Evolutionary conservation across 1,284 basidiomycete genomes (phyloP).

Genomic region (Thelephora terrestris): DNA sequence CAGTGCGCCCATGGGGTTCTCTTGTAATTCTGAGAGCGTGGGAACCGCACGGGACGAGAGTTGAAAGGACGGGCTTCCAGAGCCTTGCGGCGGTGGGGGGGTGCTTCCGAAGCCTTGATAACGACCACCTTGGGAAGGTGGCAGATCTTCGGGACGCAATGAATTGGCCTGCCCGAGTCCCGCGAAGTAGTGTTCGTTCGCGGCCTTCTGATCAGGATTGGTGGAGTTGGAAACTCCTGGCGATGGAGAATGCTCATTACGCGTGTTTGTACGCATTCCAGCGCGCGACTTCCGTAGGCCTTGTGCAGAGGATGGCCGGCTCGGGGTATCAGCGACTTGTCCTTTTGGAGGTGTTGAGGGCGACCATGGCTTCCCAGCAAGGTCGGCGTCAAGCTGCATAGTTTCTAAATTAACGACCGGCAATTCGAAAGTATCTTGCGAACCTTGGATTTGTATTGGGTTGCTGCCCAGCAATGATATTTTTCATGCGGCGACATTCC

Average conservation of each 20-base stretch:
- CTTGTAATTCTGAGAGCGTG: conserved; percentile 61
- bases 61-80: conserved; percentile 48
- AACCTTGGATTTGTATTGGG: conserved; percentile 85
- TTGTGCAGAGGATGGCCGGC: conserved; percentile 54
- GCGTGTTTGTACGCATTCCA: conserved; percentile 41
- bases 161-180: conserved; percentile 66
- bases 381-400: conserved; percentile 55
- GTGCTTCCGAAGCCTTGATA: conserved; percentile 81
- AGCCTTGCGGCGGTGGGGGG: conserved; percentile 39
- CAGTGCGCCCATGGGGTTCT: conserved; percentile 68
- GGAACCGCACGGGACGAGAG: conserved; percentile 67
- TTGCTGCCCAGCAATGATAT: conserved; percentile 87
- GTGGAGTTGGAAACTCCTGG: conserved; percentile 41
- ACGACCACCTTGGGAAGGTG: conserved; percentile 77
- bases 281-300: conserved; percentile 70
- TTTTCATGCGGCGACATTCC: conserved; percentile 66
- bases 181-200: conserved; percentile 72
- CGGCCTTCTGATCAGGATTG: conserved; percentile 48
- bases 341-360: conserved; percentile 52
- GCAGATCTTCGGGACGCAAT: conserved; percentile 55
- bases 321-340: conserved; percentile 19
- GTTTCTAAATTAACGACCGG: conserved; percentile 8
- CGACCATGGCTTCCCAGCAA: conserved; percentile 64
- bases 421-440: too few relatives aligned
- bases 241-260: conserved; percentile 35